Conservation (phyloP, 352 stramenopile species). For the Pythium dissimile region DNA sequence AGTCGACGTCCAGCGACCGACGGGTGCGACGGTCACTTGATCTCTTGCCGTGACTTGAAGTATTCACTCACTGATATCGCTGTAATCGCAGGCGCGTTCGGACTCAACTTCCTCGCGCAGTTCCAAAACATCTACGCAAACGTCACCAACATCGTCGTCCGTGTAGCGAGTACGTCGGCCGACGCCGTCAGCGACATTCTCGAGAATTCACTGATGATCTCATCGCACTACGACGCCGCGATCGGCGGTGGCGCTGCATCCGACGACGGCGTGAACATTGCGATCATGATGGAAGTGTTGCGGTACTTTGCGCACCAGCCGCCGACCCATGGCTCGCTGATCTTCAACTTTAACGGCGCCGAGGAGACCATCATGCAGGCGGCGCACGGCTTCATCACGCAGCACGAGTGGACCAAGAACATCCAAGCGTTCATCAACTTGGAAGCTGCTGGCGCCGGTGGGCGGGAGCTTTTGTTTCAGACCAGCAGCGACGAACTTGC, state of each 20-base stretch:
- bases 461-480: slow-evolving; percentile 74
- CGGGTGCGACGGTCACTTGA: slow-evolving; percentile 18
- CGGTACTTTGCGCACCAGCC: slow-evolving; percentile 39
- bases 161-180: slow-evolving; percentile 31
- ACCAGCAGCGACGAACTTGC: slow-evolving; percentile 73
- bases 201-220: slow-evolving; percentile 65
- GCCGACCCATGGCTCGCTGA: slow-evolving; percentile 42
- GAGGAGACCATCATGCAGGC: slow-evolving; percentile 81
- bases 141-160: slow-evolving; percentile 79
- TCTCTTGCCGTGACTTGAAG: not conserved
- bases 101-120: slow-evolving; percentile 69
- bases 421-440: slow-evolving; percentile 81
- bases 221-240: slow-evolving; percentile 75
- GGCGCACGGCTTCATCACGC: slow-evolving; percentile 77
- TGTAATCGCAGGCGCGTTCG: slow-evolving; percentile 43
- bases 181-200: slow-evolving; percentile 20
- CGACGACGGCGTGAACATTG: slow-evolving; percentile 77
- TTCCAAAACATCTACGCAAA: slow-evolving; percentile 88
- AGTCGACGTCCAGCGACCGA: slow-evolving; percentile 62
- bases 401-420: slow-evolving; percentile 65
- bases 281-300: slow-evolving; percentile 77
- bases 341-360: slow-evolving; percentile 83
- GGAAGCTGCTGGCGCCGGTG: slow-evolving; percentile 64
- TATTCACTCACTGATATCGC: not conserved
- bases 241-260: slow-evolving; percentile 67